A percentile compares a stretch with the other conserved stretches of the same genome.
Evolutionary conservation across 805 yeast species (phyloP).

Genomic region (Myxozyma monticola): DNA sequence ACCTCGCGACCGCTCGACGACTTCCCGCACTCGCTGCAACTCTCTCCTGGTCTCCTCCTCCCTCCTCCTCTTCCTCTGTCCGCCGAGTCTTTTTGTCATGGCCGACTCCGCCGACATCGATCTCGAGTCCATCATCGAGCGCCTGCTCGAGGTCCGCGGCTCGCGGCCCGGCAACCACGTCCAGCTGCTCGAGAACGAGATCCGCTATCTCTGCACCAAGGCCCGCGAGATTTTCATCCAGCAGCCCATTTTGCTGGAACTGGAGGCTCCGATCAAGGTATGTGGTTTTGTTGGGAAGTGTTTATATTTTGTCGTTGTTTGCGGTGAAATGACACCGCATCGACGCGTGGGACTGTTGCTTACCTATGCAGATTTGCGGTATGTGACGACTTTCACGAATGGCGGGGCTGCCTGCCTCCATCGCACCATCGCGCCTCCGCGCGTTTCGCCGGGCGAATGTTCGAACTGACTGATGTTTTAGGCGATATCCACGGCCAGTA

Average conservation of each 20-base stretch:
- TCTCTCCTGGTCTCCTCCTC: slow-evolving; percentile 1
- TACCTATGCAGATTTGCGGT: slow-evolving; percentile 30
- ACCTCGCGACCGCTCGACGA: slow-evolving; percentile 2
- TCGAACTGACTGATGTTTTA: not conserved
- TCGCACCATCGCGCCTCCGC: not conserved
- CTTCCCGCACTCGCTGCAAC: slow-evolving; percentile 1
- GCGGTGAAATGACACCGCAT: too few relatives aligned
- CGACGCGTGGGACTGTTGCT: too few relatives aligned
- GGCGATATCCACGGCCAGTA: slow-evolving; percentile 99
- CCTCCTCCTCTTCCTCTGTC: slow-evolving; percentile 1
- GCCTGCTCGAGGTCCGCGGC: slow-evolving; percentile 95
- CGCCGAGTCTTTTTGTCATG: slow-evolving; percentile 4
- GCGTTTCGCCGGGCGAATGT: too few relatives aligned
- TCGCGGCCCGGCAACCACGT: slow-evolving; percentile 98
- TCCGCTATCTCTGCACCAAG: slow-evolving; percentile 91
- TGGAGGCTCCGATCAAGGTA: slow-evolving; percentile 94
- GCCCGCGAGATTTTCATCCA: slow-evolving; percentile 97
- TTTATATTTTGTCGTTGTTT: not conserved
- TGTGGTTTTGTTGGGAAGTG: slow-evolving; percentile 39
- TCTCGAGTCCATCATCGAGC: slow-evolving; percentile 93
- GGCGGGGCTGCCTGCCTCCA: not conserved
- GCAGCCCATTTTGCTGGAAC: slow-evolving; percentile 91
- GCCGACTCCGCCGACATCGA: slow-evolving; percentile 67
- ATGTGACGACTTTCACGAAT: slow-evolving; percentile 9
- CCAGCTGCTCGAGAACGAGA: slow-evolving; percentile 88